phyloP scores from a whole-genome alignment of 2,329 filamentous ascomycete species.

The Trichoderma breve region DNA sequence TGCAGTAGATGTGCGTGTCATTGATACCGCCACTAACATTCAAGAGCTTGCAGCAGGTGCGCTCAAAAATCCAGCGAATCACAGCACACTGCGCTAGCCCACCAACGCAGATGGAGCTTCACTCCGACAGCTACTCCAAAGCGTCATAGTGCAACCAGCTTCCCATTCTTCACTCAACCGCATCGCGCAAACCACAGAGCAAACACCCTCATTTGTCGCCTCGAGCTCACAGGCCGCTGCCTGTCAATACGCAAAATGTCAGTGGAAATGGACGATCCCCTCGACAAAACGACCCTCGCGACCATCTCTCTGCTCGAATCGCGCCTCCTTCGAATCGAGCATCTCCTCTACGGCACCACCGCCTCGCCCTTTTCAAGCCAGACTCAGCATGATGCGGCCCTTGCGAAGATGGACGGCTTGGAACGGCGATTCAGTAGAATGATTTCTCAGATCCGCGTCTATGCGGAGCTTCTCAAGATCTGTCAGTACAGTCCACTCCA shows the following conservation, averaged over 20 bases:
- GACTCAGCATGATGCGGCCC: constrained; percentile 38
- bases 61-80: constrained; percentile 1
- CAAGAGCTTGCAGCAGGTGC: neutral
- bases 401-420: constrained; percentile 48
- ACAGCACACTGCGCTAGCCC: neutral
- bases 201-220: neutral
- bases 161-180: neutral
- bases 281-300: constrained; percentile 53
- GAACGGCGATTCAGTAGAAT: constrained; percentile 54
- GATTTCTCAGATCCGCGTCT: constrained; percentile 52
- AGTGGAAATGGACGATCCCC: constrained; percentile 34
- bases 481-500: constrained; percentile 43
- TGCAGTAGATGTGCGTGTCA: neutral
- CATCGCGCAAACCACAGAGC: neutral
- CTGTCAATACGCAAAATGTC: neutral
- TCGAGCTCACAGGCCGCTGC: neutral
- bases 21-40: neutral
- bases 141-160: constrained; percentile 11
- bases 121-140: neutral
- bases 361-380: constrained; percentile 34
- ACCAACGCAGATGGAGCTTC: neutral
- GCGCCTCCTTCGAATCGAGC: constrained; percentile 59
- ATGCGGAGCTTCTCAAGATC: constrained; percentile 58
- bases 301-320: constrained; percentile 58
- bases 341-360: constrained; percentile 53